Percentiles rank a stretch among this genome's conserved stretches.
Conservation (phyloP, 192 early-diverging fungal genomes). For the Umbelopsis vinacea region DNA sequence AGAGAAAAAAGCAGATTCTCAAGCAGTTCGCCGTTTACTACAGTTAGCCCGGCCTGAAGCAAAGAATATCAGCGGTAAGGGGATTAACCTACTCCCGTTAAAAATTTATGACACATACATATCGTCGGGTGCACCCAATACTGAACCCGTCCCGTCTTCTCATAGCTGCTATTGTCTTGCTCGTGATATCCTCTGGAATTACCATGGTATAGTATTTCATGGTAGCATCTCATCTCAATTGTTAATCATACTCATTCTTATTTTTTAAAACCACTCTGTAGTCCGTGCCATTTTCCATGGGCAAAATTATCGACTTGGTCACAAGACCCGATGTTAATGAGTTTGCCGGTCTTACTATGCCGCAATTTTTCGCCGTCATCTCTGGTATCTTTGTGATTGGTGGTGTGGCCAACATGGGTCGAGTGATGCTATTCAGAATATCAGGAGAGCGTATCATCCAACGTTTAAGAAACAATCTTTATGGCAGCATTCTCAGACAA, state of each 20-base stretch:
- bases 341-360: slow-evolving; percentile 55
- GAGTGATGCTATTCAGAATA: slow-evolving; percentile 63
- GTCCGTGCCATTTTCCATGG: slow-evolving; percentile 69
- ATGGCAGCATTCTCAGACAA: slow-evolving; percentile 78
- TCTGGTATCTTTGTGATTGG: slow-evolving; percentile 44
- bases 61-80: slow-evolving; percentile 36
- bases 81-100: too few species aligned
- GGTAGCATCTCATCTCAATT: not conserved
- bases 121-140: too few species aligned
- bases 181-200: slow-evolving; percentile 62
- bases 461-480: slow-evolving; percentile 62
- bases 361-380: slow-evolving; percentile 56
- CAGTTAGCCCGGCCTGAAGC: slow-evolving; percentile 34
- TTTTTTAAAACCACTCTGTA: not conserved
- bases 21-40: slow-evolving; percentile 4
- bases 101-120: not conserved
- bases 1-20: not conserved
- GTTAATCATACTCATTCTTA: not conserved
- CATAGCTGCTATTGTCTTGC: slow-evolving; percentile 54
- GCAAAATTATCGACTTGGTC: slow-evolving; percentile 71
- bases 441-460: slow-evolving; percentile 75
- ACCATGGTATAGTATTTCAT: slow-evolving; percentile 53
- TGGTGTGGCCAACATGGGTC: slow-evolving; percentile 44
- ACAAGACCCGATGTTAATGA: slow-evolving; percentile 45
- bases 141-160: not conserved